Evolutionary conservation across 768 basidiomycete species (phyloP).

Genomic region (Lepiota subincarnata): DNA sequence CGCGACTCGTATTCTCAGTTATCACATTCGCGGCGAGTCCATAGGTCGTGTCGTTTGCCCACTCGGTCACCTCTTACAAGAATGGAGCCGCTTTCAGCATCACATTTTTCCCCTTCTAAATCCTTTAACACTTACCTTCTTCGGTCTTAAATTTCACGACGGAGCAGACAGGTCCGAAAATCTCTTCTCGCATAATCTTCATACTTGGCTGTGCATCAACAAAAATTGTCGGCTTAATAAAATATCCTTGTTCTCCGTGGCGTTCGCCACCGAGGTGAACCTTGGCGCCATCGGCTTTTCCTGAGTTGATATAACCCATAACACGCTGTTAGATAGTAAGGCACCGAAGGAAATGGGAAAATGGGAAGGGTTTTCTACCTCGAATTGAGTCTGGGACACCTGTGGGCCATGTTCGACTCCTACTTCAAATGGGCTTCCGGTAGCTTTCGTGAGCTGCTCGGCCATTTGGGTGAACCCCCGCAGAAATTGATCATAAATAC

Average conservation of each 20-base stretch:
- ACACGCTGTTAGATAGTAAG: neutral
- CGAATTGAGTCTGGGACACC: constrained; percentile 66
- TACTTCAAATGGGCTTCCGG: constrained; percentile 66
- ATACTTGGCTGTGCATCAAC: constrained; percentile 61
- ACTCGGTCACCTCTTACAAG: constrained; percentile 35
- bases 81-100: neutral
- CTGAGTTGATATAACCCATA: constrained; percentile 41
- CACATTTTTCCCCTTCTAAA: neutral
- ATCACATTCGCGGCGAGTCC: constrained; percentile 80
- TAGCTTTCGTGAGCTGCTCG: constrained; percentile 36
- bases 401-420: constrained; percentile 72
- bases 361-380: neutral
- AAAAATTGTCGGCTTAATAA: constrained; percentile 74
- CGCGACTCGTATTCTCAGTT: constrained; percentile 62
- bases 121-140: constrained; percentile 26
- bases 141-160: constrained; percentile 73
- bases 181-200: constrained; percentile 61
- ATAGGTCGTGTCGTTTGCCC: constrained; percentile 74
- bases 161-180: constrained; percentile 30
- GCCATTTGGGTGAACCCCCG: constrained; percentile 53
- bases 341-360: too few relatives aligned
- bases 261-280: constrained; percentile 13
- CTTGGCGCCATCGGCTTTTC: constrained; percentile 16
- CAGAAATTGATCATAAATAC: constrained; percentile 81
- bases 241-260: constrained; percentile 41